Conservation (phyloP, 1,284 basidiomycete genomes). For the Microbotryum scabiosae region DNA sequence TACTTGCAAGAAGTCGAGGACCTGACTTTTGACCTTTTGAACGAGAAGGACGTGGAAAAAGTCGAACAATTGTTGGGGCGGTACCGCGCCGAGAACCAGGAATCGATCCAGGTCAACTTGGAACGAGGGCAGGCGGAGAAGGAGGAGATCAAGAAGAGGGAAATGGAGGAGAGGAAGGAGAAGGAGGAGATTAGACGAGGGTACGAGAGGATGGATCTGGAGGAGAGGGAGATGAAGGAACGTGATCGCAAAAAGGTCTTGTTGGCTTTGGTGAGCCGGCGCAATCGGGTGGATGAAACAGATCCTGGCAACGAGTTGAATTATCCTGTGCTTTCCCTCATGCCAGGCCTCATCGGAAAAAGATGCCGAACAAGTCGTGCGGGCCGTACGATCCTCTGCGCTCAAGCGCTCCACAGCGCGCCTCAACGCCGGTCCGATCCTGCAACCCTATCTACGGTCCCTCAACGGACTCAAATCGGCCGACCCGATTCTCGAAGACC, state of each 20-base stretch:
- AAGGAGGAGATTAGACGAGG: constrained; percentile 44
- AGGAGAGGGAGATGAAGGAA: constrained; percentile 58
- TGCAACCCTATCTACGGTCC: constrained; percentile 3
- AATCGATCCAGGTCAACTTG: constrained; percentile 66
- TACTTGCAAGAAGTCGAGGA: constrained; percentile 96
- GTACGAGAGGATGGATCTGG: constrained; percentile 9
- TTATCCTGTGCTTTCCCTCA: no score
- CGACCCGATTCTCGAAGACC: not conserved
- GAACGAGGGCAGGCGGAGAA: constrained; percentile 58
- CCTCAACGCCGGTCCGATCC: not conserved
- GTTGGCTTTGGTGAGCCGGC: constrained; percentile 19
- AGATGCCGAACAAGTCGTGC: constrained; percentile 21
- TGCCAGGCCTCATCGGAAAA: constrained; percentile 18
- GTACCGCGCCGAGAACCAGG: constrained; percentile 71
- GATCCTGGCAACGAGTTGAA: not conserved
- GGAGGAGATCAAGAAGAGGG: constrained; percentile 57
- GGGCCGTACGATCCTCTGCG: constrained; percentile 28
- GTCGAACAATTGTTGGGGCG: constrained; percentile 75
- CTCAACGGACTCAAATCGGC: not conserved
- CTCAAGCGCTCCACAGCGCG: constrained; percentile 44
- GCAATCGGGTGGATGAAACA: no score
- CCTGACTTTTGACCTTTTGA: constrained; percentile 91
- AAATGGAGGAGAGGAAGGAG: constrained; percentile 57
- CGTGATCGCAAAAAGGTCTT: constrained; percentile 25
- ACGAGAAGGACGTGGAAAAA: constrained; percentile 73